phyloP scores from a whole-genome alignment of 352 stramenopile species.

The Globisporangium spinosum region DNA sequence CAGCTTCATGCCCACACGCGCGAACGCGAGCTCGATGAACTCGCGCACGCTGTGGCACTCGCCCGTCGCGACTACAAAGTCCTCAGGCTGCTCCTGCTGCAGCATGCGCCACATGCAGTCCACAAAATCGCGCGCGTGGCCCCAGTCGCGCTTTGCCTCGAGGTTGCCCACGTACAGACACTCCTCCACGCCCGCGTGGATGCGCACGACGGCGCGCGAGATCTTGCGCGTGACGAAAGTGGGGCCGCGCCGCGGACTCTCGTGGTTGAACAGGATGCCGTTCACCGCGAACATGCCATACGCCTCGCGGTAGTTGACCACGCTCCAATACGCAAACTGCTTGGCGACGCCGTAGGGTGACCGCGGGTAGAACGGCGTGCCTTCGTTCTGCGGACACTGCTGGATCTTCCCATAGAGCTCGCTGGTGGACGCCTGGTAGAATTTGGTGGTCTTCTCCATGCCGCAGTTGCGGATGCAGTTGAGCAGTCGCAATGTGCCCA shows the following conservation, averaged over 20 bases:
- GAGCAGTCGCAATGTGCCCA: conserved; percentile 95
- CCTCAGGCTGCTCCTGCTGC: conserved; percentile 71
- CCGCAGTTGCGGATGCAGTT: conserved; percentile 96
- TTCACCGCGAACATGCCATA: conserved; percentile 95
- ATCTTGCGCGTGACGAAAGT: conserved; percentile 99
- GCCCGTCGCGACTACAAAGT: conserved; percentile 91
- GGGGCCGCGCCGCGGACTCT: conserved; percentile 95
- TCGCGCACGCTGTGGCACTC: conserved; percentile 98
- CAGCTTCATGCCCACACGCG: conserved; percentile 85
- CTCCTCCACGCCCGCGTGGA: conserved; percentile 90
- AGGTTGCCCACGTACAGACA: conserved; percentile 97
- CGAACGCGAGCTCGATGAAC: conserved; percentile 97
- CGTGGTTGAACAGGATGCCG: conserved; percentile 99
- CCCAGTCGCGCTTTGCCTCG: conserved; percentile 98
- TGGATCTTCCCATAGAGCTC: conserved; percentile 98
- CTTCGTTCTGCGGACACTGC: conserved; percentile 95
- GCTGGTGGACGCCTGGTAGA: conserved; percentile 98
- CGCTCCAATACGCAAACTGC: conserved; percentile 98
- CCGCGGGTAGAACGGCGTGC: conserved; percentile 97
- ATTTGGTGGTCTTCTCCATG: conserved; percentile 58
- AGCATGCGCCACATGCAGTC: conserved; percentile 99
- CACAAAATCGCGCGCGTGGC: conserved; percentile 97
- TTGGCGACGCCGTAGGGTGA: conserved; percentile 98
- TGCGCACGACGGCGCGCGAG: conserved; percentile 92
- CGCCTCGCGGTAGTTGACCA: conserved; percentile 98